Evolutionary conservation across 2,329 filamentous ascomycete species (phyloP).

Genomic region (Fusarium keratoplasticum): DNA sequence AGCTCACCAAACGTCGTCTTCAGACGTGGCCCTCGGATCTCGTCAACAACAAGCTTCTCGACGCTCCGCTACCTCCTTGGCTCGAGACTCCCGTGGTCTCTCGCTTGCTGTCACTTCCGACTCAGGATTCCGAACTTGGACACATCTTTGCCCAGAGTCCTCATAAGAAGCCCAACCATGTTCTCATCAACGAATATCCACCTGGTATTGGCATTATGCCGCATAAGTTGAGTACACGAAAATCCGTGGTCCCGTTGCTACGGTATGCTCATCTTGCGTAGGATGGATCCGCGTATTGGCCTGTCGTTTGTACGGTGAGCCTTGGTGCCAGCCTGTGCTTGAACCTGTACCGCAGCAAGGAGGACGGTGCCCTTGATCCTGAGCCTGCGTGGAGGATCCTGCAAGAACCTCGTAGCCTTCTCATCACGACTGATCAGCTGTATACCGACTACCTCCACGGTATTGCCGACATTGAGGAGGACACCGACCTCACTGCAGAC

Average conservation of each 20-base stretch:
- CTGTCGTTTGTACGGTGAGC: constrained; percentile 91
- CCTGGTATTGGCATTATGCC: constrained; percentile 95
- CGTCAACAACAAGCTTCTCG: constrained; percentile 80
- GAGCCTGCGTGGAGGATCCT: constrained; percentile 70
- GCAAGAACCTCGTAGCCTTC: constrained; percentile 85
- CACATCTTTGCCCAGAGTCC: constrained; percentile 73
- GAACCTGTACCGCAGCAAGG: constrained; percentile 76
- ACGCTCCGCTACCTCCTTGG: constrained; percentile 79
- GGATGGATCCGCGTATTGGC: constrained; percentile 88
- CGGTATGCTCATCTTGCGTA: constrained; percentile 51
- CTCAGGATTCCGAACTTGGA: constrained; percentile 43
- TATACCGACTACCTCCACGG: constrained; percentile 82
- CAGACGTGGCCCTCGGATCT: constrained; percentile 92
- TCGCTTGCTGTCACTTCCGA: constrained; percentile 65
- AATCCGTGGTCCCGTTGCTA: constrained; percentile 17
- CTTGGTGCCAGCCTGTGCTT: constrained; percentile 82
- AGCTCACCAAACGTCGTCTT: constrained; percentile 87
- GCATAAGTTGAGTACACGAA: constrained; percentile 71
- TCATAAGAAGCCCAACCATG: constrained; percentile 85
- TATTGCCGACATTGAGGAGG: constrained; percentile 74
- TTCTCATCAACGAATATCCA: constrained; percentile 91
- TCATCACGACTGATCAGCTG: constrained; percentile 76
- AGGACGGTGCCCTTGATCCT: constrained; percentile 67
- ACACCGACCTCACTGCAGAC: constrained; percentile 70
- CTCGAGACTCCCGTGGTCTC: constrained; percentile 76